Evolutionary conservation across 2,329 filamentous ascomycete genomes (phyloP).

Genomic region (Talaromyces albobiverticillius): DNA sequence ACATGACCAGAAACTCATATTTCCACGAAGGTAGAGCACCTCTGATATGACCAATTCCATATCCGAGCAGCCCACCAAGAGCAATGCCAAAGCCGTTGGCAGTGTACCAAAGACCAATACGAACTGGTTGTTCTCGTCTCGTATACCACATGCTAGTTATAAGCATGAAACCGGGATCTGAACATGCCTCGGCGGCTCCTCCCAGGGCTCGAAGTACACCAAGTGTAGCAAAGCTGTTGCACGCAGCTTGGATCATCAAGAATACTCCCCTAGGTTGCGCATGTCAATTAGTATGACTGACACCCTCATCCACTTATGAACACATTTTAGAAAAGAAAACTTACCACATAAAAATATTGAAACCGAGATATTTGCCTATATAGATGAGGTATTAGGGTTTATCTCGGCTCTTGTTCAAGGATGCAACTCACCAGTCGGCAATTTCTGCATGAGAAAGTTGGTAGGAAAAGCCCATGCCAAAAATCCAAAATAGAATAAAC

Average conservation of each 20-base stretch:
- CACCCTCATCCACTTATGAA: no score
- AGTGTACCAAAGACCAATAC: constrained; percentile 60
- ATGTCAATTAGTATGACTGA: background rate
- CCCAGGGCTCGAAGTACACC: constrained; percentile 57
- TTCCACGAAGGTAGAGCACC: constrained; percentile 60
- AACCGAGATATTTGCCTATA: constrained; percentile 51
- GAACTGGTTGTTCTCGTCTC: constrained; percentile 58
- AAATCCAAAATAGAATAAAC: constrained; percentile 57
- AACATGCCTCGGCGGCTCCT: constrained; percentile 56
- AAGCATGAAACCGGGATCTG: constrained; percentile 61
- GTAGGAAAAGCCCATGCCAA: constrained; percentile 55
- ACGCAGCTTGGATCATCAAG: constrained; percentile 53
- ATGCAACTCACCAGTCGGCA: constrained; percentile 46
- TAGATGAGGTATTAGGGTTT: background rate
- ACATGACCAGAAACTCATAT: constrained; percentile 67
- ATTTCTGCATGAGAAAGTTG: constrained; percentile 52
- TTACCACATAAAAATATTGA: constrained; percentile 58
- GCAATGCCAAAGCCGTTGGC: constrained; percentile 60
- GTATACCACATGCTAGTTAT: constrained; percentile 67
- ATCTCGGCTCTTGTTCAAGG: background rate
- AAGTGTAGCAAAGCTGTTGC: constrained; percentile 54
- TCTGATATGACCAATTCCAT: constrained; percentile 59
- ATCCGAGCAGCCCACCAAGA: constrained; percentile 56
- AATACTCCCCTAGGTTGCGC: constrained; percentile 43
- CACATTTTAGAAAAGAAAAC: constrained; percentile 7